Evolutionary conservation across 495 filamentous ascomycete species (phyloP).

Genomic region (Penicillium riverlandense): DNA sequence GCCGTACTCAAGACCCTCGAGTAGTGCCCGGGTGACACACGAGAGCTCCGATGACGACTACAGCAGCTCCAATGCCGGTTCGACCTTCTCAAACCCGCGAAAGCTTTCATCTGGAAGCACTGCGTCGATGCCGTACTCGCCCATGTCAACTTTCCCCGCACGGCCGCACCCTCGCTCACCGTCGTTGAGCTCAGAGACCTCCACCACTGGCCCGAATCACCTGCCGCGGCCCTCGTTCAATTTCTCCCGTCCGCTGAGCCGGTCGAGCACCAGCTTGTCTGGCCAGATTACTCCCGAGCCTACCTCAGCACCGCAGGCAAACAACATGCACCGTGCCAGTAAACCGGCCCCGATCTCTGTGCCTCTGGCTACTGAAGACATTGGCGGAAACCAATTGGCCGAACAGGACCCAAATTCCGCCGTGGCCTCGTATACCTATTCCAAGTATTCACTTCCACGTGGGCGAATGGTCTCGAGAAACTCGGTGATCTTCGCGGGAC

Average conservation of each 20-base stretch:
- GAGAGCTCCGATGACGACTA: constrained; percentile 63
- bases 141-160: constrained; percentile 49
- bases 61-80: constrained; percentile 45
- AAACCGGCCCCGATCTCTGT: constrained; percentile 35
- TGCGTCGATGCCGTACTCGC: constrained; percentile 53
- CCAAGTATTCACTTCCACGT: constrained; percentile 74
- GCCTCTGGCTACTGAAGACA: constrained; percentile 18
- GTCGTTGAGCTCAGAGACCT: constrained; percentile 73
- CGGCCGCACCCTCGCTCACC: constrained; percentile 61
- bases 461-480: constrained; percentile 68
- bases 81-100: constrained; percentile 44
- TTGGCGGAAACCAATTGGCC: constrained; percentile 1
- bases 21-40: constrained; percentile 49
- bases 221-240: constrained; percentile 76
- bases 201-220: constrained; percentile 45
- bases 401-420: constrained; percentile 37
- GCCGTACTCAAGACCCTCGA: constrained; percentile 45
- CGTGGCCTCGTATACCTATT: constrained; percentile 72
- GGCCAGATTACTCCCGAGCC: constrained; percentile 22
- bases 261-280: constrained; percentile 58
- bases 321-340: constrained; percentile 25
- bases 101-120: constrained; percentile 63
- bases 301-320: constrained; percentile 1
- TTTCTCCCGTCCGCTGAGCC: constrained; percentile 85
- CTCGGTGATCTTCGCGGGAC: constrained; percentile 57